Percentiles rank a stretch among this genome's conserved stretches.
phyloP scores from a whole-genome alignment of 371 early-diverging fungal species.

The Basidiobolus heterosporus region DNA sequence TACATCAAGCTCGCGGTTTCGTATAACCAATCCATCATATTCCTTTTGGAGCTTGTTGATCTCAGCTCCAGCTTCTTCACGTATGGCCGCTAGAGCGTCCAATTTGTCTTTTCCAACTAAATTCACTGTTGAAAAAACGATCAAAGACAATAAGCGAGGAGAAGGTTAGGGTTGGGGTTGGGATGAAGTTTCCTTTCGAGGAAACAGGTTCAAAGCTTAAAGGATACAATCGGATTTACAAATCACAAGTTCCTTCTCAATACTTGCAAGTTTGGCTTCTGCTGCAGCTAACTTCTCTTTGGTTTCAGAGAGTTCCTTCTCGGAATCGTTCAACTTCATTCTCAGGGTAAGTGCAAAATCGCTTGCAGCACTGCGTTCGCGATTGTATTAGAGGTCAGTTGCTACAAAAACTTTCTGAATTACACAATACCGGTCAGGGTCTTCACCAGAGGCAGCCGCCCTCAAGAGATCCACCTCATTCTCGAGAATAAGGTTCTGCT shows the following conservation, averaged over 20 bases:
- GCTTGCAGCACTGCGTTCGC: slow-evolving; percentile 12
- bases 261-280: slow-evolving; percentile 18
- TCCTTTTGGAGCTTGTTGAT: slow-evolving; percentile 16
- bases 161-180: neutral
- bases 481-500: slow-evolving; percentile 49
- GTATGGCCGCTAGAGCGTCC: slow-evolving; percentile 12
- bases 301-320: slow-evolving; percentile 21
- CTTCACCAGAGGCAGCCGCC: neutral
- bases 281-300: slow-evolving; percentile 20
- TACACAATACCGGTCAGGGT: slow-evolving; percentile 3
- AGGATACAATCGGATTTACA: slow-evolving; percentile 16
- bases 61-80: slow-evolving; percentile 15
- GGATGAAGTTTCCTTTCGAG: slow-evolving; percentile 4
- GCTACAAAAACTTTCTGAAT: neutral
- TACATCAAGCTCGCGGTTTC: slow-evolving; percentile 32
- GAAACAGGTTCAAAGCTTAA: slow-evolving; percentile 5
- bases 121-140: slow-evolving; percentile 9
- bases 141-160: too few relatives aligned
- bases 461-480: slow-evolving; percentile 51
- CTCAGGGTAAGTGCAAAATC: slow-evolving; percentile 16
- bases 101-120: slow-evolving; percentile 4
- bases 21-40: slow-evolving; percentile 19
- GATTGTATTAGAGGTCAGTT: neutral
- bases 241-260: slow-evolving; percentile 16
- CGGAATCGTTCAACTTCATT: slow-evolving; percentile 12